These are phyloP conservation scores for Verticillium klebahnii DNA, from an alignment of 2,329 filamentous ascomycete species.

Conservation along the genomic window DNA sequence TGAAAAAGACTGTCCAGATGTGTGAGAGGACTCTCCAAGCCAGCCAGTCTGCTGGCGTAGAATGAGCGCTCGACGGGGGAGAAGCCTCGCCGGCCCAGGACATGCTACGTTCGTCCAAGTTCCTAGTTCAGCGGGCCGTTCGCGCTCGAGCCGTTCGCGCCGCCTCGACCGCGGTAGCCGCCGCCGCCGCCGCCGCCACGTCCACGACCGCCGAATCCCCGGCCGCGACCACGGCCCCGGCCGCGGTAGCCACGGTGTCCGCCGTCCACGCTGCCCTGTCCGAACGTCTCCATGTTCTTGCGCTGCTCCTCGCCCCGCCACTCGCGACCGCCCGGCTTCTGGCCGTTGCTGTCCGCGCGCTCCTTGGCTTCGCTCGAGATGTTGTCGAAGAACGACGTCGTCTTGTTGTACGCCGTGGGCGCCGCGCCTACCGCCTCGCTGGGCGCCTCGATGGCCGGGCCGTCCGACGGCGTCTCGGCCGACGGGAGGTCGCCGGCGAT, in stretches of 20 bases:
- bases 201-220: conserved; percentile 32
- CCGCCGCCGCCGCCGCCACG: conserved; percentile 30
- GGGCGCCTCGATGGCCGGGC: conserved; percentile 23
- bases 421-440: conserved; percentile 37
- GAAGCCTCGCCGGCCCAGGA: neutral
- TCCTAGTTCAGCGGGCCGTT: conserved; percentile 8
- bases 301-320: conserved; percentile 91
- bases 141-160: conserved; percentile 2
- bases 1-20: neutral
- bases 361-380: conserved; percentile 94
- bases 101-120: neutral
- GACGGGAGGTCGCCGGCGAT: conserved; percentile 67
- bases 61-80: neutral
- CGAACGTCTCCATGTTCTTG: conserved; percentile 97
- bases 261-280: conserved; percentile 89
- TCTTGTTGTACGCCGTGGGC: conserved; percentile 73
- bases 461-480: conserved; percentile 26
- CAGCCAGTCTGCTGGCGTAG: neutral
- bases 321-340: conserved; percentile 73
- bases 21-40: neutral
- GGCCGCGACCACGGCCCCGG: conserved; percentile 68
- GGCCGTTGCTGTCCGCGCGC: conserved; percentile 65
- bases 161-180: conserved; percentile 26
- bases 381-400: conserved; percentile 93
- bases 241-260: conserved; percentile 73